Evolutionary conservation across 352 stramenopile genomes (phyloP).

Genomic region (Aphanomyces cochlioides): DNA sequence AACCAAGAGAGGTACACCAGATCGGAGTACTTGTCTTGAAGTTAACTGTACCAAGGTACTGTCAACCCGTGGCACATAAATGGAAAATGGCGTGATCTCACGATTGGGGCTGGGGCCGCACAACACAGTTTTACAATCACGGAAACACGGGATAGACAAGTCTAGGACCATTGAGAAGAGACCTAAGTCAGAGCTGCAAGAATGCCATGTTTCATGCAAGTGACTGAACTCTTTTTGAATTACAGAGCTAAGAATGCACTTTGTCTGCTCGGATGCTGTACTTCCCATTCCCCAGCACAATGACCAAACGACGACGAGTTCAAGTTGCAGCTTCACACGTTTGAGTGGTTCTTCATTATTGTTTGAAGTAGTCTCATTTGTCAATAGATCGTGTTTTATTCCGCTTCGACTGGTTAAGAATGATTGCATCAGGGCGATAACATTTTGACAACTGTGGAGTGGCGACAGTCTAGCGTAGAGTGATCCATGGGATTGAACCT

Average conservation of each 20-base stretch:
- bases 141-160: neutral
- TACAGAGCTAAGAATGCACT: slow-evolving; percentile 15
- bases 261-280: neutral
- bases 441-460: slow-evolving; percentile 14
- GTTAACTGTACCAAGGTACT: slow-evolving; percentile 46
- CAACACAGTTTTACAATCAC: neutral
- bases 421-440: slow-evolving; percentile 5
- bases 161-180: slow-evolving; percentile 6
- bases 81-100: slow-evolving; percentile 24
- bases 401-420: slow-evolving; percentile 1
- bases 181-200: slow-evolving; percentile 37
- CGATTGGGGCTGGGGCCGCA: slow-evolving; percentile 8
- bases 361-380: neutral
- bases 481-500: neutral
- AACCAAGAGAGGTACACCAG: slow-evolving; percentile 40
- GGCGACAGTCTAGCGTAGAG: neutral
- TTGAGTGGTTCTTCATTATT: neutral
- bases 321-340: neutral
- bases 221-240: slow-evolving; percentile 21
- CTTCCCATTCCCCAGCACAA: slow-evolving; percentile 6
- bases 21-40: slow-evolving; percentile 43
- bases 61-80: slow-evolving; percentile 45
- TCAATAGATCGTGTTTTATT: slow-evolving; percentile 4
- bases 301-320: slow-evolving; percentile 14
- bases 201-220: slow-evolving; percentile 32